These are phyloP conservation scores for Articulospora tetracladia DNA, from an alignment of 495 filamentous ascomycete genomes.

Conservation along the genomic window DNA sequence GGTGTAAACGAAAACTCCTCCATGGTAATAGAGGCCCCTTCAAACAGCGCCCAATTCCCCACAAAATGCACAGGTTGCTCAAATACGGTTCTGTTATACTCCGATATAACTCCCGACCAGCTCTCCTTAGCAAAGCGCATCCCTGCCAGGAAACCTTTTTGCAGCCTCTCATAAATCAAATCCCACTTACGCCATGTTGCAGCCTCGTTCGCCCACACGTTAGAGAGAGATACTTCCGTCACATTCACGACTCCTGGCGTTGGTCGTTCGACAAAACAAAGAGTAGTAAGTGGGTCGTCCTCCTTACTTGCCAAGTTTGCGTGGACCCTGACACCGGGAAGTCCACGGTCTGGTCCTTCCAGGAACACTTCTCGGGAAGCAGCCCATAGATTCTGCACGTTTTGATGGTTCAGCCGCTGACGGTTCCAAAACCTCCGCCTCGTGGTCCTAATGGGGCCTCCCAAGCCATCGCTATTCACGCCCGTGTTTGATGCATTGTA, in stretches of 20 bases:
- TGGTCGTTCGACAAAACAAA: neutral
- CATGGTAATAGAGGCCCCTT: neutral
- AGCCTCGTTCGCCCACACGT: neutral
- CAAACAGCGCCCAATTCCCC: neutral
- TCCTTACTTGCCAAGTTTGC: neutral
- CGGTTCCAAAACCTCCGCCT: neutral
- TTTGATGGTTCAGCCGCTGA: neutral
- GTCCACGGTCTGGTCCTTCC: neutral
- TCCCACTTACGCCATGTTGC: neutral
- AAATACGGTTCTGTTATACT: neutral
- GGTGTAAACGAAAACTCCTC: neutral
- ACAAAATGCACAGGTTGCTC: neutral
- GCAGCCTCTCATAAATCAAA: neutral
- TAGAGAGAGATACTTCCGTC: neutral
- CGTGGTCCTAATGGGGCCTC: too few species aligned
- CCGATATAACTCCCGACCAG: neutral
- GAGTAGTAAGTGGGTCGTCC: neutral
- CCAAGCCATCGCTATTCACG: too few species aligned
- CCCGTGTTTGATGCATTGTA: too few species aligned
- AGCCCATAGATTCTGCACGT: neutral
- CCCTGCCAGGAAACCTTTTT: neutral
- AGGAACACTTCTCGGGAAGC: neutral
- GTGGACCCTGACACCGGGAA: neutral
- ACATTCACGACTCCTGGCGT: neutral
- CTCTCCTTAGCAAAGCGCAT: neutral